Percentiles rank a stretch among this genome's conserved stretches.
Evolutionary conservation across 163 green algal genomes (phyloP).

Genomic region (Chloroidium sp.): DNA sequence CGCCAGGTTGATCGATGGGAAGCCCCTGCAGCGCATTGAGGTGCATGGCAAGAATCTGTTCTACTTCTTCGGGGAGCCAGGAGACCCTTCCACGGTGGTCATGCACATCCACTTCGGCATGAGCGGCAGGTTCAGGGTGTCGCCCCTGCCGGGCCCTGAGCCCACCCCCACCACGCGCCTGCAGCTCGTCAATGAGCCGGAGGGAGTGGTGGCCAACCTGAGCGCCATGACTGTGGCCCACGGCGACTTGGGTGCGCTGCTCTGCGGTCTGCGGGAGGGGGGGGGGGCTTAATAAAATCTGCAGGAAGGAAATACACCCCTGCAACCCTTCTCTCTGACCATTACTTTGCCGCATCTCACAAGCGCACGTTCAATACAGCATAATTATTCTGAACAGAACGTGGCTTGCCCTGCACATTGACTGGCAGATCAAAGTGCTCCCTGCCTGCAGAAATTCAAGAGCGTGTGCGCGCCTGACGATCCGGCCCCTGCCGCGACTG

Average conservation of each 20-base stretch:
- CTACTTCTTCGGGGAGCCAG: slow-evolving; percentile 66
- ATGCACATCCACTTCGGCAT: slow-evolving; percentile 85
- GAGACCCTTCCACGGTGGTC: slow-evolving; percentile 25
- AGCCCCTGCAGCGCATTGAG: slow-evolving; percentile 51
- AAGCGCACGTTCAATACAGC: not conserved
- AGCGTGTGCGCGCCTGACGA: slow-evolving; percentile 54
- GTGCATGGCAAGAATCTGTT: slow-evolving; percentile 85
- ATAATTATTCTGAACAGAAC: not conserved
- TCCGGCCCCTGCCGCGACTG: not conserved
- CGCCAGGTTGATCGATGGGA: slow-evolving; percentile 20
- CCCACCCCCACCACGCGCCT: slow-evolving; percentile 60
- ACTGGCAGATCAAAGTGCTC: not conserved
- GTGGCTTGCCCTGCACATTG: not conserved
- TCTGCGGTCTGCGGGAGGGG: no score
- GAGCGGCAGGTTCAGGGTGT: slow-evolving; percentile 52
- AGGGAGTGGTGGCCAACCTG: slow-evolving; percentile 53
- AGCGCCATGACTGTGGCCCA: slow-evolving; percentile 77
- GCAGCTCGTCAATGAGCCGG: slow-evolving; percentile 32
- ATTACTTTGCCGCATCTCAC: not conserved
- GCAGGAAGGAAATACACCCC: not conserved
- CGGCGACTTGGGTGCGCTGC: slow-evolving; percentile 27
- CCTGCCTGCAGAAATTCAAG: slow-evolving; percentile 30
- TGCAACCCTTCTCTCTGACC: not conserved
- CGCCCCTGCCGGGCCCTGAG: slow-evolving; percentile 18
- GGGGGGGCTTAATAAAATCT: not conserved